Conservation (phyloP, 2,329 filamentous ascomycete genomes). For the Amauroascus verrucosus region DNA sequence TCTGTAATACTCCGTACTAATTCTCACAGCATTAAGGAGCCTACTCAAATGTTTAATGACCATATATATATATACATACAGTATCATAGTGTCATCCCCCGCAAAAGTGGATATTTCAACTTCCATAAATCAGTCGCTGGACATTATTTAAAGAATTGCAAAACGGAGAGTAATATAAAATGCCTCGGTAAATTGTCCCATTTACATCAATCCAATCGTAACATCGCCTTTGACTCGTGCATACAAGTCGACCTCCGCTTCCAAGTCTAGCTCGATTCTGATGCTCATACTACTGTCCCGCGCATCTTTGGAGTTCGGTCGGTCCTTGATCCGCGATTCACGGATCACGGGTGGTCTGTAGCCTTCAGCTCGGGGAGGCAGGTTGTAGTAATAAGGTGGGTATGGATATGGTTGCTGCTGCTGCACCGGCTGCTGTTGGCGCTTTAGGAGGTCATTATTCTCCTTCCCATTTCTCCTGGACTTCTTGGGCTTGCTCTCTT, state of each 20-base stretch:
- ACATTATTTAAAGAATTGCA: neutral
- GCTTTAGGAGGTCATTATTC: neutral
- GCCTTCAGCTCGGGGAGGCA: slow-evolving; percentile 1
- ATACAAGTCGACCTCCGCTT: slow-evolving; percentile 11
- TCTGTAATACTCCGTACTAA: too few species aligned
- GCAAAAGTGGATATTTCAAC: neutral
- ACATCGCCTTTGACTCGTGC: slow-evolving; percentile 12
- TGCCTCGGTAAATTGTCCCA: neutral
- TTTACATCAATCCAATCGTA: slow-evolving; percentile 12
- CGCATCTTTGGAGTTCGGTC: slow-evolving; percentile 27
- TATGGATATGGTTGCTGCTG: slow-evolving; percentile 2
- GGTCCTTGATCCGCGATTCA: slow-evolving; percentile 33
- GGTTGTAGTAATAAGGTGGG: neutral
- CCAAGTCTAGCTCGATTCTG: slow-evolving; percentile 33
- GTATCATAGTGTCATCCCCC: neutral
- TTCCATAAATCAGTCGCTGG: neutral
- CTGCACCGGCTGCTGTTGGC: neutral
- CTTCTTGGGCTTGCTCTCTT: neutral
- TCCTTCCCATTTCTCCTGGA: neutral
- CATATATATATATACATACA: neutral
- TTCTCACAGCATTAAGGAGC: too few species aligned
- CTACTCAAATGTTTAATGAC: too few species aligned
- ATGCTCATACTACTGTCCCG: slow-evolving; percentile 34
- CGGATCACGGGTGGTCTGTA: slow-evolving; percentile 5
- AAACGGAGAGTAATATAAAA: neutral